These are phyloP conservation scores for Epithemia pelagica DNA, from an alignment of 108 stramenopile genomes.

Conservation along the genomic window DNA sequence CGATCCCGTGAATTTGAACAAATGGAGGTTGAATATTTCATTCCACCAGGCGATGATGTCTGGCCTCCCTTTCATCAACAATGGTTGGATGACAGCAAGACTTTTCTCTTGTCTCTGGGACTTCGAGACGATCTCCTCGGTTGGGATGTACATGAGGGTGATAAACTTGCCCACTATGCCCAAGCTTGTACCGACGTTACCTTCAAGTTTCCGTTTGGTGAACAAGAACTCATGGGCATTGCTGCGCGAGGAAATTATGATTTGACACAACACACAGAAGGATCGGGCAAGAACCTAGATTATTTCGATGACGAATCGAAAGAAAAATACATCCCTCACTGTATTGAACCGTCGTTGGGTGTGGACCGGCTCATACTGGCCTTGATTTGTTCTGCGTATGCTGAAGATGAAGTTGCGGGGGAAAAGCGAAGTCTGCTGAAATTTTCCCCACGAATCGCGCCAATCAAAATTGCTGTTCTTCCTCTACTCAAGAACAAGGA, in stretches of 20 bases:
- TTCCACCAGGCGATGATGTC: constrained; percentile 79
- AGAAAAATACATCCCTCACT: constrained; percentile 91
- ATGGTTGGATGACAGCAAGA: constrained; percentile 78
- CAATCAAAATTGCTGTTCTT: constrained; percentile 91
- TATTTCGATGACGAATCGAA: constrained; percentile 90
- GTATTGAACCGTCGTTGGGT: constrained; percentile 95
- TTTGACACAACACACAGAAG: constrained; percentile 84
- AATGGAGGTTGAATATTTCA: constrained; percentile 96
- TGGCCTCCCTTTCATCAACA: constrained; percentile 73
- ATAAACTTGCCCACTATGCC: constrained; percentile 96
- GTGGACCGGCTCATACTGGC: constrained; percentile 91
- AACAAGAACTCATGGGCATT: constrained; percentile 96
- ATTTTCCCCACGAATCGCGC: constrained; percentile 89
- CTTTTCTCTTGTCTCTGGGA: constrained; percentile 71
- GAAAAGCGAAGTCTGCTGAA: constrained; percentile 87
- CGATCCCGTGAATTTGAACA: constrained; percentile 98
- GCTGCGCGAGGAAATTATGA: constrained; percentile 95
- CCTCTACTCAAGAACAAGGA: constrained; percentile 95
- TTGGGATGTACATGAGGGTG: constrained; percentile 85
- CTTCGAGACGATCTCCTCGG: constrained; percentile 82
- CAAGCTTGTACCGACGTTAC: constrained; percentile 95
- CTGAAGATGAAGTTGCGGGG: constrained; percentile 86
- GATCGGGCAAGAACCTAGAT: constrained; percentile 85
- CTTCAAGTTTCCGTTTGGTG: constrained; percentile 94
- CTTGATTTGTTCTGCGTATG: constrained; percentile 87